Conservation (phyloP, 495 filamentous ascomycete species). For the Penicillium tannophilum region DNA sequence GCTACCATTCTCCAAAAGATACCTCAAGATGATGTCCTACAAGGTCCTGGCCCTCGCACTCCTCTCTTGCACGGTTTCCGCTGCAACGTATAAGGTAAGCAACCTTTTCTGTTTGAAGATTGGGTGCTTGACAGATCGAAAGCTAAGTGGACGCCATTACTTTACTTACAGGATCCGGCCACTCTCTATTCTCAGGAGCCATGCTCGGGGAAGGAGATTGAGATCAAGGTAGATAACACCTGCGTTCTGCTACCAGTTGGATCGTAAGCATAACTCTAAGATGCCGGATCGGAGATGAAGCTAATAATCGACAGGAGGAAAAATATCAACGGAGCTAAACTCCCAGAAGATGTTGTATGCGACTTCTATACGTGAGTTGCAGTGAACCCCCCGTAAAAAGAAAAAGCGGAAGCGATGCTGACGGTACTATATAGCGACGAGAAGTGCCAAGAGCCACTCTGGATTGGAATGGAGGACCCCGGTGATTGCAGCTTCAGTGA, state of each 20-base stretch:
- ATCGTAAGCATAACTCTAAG: neutral
- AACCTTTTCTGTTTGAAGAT: neutral
- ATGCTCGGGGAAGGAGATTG: neutral
- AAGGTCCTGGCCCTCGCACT: neutral
- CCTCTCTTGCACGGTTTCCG: neutral
- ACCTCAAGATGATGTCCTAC: neutral
- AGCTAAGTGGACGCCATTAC: neutral
- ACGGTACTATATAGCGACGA: neutral
- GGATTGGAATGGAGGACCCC: neutral
- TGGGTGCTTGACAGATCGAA: neutral
- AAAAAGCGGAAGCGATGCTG: neutral
- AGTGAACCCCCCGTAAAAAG: neutral
- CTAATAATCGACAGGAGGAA: neutral
- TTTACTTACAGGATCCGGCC: neutral
- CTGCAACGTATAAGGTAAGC: neutral
- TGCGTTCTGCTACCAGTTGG: neutral
- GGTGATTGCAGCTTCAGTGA: neutral
- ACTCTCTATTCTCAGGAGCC: neutral
- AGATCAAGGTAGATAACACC: neutral
- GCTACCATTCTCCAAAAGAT: neutral
- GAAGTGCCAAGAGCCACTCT: neutral
- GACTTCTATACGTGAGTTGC: neutral
- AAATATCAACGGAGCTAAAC: neutral
- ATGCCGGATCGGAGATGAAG: no score
- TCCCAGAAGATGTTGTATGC: conserved; percentile 5